Conservation (phyloP, 306 rosid genomes). For the Pyrus betulifolia region DNA sequence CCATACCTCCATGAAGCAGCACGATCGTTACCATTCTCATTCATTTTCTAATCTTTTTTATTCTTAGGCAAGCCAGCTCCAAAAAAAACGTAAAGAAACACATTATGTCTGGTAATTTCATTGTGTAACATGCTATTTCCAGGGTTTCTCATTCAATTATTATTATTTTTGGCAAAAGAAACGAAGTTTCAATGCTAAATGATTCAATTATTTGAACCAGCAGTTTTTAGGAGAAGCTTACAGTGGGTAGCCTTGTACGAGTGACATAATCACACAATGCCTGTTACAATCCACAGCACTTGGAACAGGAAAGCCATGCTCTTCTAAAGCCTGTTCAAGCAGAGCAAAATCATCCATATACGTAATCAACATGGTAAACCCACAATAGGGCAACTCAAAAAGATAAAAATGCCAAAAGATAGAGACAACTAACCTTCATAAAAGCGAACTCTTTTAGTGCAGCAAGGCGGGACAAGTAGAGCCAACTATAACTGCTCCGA, state of each 20-base stretch:
- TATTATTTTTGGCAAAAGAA: neutral
- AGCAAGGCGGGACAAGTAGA: constrained; percentile 89
- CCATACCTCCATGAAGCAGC: neutral
- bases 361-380: constrained; percentile 6
- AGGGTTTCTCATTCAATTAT: neutral
- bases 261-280: constrained; percentile 91
- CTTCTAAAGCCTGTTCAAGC: constrained; percentile 68
- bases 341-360: neutral
- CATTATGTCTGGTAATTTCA: neutral
- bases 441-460: constrained; percentile 87
- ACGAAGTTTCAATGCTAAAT: neutral
- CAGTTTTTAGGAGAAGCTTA: constrained; percentile 28
- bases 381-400: neutral
- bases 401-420: neutral
- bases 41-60: neutral
- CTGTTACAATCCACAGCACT: constrained; percentile 72
- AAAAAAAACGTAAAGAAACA: neutral
- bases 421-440: constrained; percentile 56
- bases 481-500: constrained; percentile 84
- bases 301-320: constrained; percentile 84
- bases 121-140: neutral
- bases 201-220: neutral
- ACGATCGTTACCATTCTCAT: neutral
- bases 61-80: neutral
- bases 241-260: constrained; percentile 85